Base-by-base conservation (phyloP, 2,329 filamentous ascomycete species). In the Pseudocercospora musae region DNA sequence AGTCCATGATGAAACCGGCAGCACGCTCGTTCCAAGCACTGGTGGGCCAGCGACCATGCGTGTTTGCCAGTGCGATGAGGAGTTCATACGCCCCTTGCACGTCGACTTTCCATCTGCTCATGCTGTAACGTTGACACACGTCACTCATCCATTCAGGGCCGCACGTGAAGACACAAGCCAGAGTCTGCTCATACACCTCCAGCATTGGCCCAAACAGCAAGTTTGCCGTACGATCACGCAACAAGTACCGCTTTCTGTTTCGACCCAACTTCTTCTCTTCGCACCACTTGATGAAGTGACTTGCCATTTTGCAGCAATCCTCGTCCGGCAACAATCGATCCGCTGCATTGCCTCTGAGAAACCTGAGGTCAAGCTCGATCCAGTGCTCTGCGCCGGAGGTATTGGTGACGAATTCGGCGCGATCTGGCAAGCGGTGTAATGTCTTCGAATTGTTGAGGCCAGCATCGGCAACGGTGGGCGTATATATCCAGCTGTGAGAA, bases 181-280 rank as follows among this genome's bases (percentile, higher is more conserved):
- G 69, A 4, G 76, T 78, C 58, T 79, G 75, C 13, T 74, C 71
- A 67, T 78, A 80, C 4, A 77, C 73, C 40, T 78, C 78, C n/a
- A 70, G 69, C 71, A 79, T 75, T 1, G 73, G 69, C 13, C 75
- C 70, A 20, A 75, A 75, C 15, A 76, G 72, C 3, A 71, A 66
- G 31, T 79, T 75, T 11, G 70, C 64, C 7, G 67, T 66, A 3
- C 60, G 46, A 55, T 75, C 72, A 37, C 68, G 62, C 8, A 70
- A 62, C 20, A 75, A 64, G 60, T 75, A 75, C n/a, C 73, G 70
- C 33, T 69, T 68, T 23, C 73, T 67, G 52, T 75, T 73, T 23
- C 73, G 65, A 27, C 73, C 73, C 37, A 67, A 64, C 56, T 74
- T 71, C 10, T 61, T 62, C 15, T 58, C 65, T 25, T 67, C 58